phyloP scores from a whole-genome alignment of 1,139 yeast species.

The Taphrina wiesneri region DNA sequence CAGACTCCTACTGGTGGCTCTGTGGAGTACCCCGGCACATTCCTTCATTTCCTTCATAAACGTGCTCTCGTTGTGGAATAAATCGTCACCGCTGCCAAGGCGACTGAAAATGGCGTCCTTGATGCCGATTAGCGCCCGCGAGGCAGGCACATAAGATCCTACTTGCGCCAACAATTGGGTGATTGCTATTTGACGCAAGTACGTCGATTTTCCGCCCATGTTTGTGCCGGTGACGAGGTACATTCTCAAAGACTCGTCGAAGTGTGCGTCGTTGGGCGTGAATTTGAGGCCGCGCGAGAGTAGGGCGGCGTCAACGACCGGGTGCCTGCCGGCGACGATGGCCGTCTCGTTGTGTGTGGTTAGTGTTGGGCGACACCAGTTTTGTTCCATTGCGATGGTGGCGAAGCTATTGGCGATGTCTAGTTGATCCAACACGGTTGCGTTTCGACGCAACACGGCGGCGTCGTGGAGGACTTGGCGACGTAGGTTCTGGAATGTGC shows the following conservation, averaged over 20 bases:
- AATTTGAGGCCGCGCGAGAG: constrained; percentile 46
- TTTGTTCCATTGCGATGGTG: constrained; percentile 61
- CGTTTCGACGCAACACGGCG: constrained; percentile 51
- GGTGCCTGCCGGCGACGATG: constrained; percentile 66
- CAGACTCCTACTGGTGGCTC: constrained; percentile 73
- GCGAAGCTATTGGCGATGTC: constrained; percentile 80
- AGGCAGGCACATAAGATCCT: constrained; percentile 55
- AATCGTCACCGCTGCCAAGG: constrained; percentile 57
- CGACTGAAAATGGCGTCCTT: constrained; percentile 87
- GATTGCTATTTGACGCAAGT: constrained; percentile 80
- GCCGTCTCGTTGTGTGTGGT: constrained; percentile 44
- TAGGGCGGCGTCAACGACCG: constrained; percentile 84
- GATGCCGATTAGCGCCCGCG: constrained; percentile 66
- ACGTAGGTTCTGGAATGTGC: constrained; percentile 52
- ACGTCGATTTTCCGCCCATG: constrained; percentile 97
- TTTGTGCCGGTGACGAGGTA: constrained; percentile 70
- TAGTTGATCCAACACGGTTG: constrained; percentile 60
- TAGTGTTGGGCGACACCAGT: constrained; percentile 67
- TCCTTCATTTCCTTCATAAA: constrained; percentile 99
- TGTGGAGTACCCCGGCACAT: constrained; percentile 71
- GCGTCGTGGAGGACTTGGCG: constrained; percentile 48
- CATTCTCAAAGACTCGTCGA: constrained; percentile 46
- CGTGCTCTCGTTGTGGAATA: constrained; percentile 82
- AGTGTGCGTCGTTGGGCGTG: constrained; percentile 70
- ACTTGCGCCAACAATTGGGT: constrained; percentile 57